Evolutionary conservation across 345 rosid genomes (phyloP), one percentile per base, ranked within the genome.

Genomic region (Rhizophora mangle): DNA sequence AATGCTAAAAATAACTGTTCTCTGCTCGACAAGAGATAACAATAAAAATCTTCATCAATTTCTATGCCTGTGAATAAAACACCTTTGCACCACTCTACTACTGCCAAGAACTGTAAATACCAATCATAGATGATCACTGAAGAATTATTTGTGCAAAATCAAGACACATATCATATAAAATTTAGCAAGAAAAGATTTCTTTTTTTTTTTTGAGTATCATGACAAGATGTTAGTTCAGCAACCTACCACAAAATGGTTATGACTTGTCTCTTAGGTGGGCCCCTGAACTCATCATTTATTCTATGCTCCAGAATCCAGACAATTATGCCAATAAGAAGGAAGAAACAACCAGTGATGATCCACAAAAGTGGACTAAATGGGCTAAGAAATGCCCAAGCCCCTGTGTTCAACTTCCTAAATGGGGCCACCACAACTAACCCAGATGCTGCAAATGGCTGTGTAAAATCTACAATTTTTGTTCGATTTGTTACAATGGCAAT

Each of bases 251-350:
- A 85, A 79, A 95, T 63, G 62, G 99, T 91, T 62, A 83, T 82
- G 63, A 86, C 5, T 79, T 95, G 99, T 74, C 74, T 68, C 74
- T 77, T 85, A 26, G 99, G 99, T 8, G 99, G 82, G 36, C 99
- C 99, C 68, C 99, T 82, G 83, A 95, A 95, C 37, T 95, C 96
- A 58, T 95, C 97, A 30, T 95, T 95, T 61, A 80, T 82, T 80
- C 99, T 77, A 72, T 95, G 99, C 79, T 95, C 99, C 72, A 95
- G 81, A 81, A 87, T 81, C 99, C 99, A 95, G 47, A 95, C 90
- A 57, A 95, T 96, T 62, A 88, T 63, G 24, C 97, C 99, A 7
- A 95, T 78, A 79, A 77, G 73, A 21, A 95, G 68, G 78, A 95
- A 95, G 76, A 84, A 91, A 59, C 78, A 76, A 72, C 74, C 81